These are phyloP conservation scores for Pleurotus tuber-regium DNA, from an alignment of 768 basidiomycete species.

Conservation along the genomic window DNA sequence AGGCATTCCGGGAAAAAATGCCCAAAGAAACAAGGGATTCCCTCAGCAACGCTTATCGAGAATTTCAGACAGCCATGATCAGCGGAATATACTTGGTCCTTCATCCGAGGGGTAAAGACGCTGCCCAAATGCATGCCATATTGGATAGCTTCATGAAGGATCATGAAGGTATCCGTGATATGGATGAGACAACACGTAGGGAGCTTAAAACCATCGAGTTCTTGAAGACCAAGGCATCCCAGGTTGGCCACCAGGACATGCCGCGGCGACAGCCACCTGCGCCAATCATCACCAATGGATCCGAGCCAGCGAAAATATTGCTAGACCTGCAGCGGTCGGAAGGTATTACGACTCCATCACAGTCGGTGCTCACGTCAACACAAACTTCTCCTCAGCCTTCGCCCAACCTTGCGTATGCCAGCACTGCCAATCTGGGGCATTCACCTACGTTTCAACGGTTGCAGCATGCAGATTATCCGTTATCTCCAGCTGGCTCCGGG, in stretches of 20 bases:
- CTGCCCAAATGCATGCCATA: constrained; percentile 72
- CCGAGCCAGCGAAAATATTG: constrained; percentile 47
- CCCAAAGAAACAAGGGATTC: constrained; percentile 66
- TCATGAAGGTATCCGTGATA: constrained; percentile 59
- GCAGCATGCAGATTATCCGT: constrained; percentile 45
- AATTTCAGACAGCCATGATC: constrained; percentile 89
- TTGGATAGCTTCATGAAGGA: constrained; percentile 76
- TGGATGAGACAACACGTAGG: constrained; percentile 79
- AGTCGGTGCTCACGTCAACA: constrained; percentile 12
- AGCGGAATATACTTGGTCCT: constrained; percentile 84
- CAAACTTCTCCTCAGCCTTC: constrained; percentile 28
- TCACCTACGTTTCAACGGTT: constrained; percentile 62
- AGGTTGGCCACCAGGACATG: constrained; percentile 37
- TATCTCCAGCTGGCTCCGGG: constrained; percentile 63
- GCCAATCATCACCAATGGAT: constrained; percentile 20
- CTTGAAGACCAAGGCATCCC: constrained; percentile 64
- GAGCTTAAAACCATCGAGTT: constrained; percentile 87
- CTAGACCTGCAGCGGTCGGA: constrained; percentile 44
- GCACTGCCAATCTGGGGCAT: constrained; percentile 29
- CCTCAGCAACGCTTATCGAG: constrained; percentile 78
- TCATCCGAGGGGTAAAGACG: constrained; percentile 70
- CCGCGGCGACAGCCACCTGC: background rate
- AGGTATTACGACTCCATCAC: constrained; percentile 16
- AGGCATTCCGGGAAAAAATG: constrained; percentile 59
- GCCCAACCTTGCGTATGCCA: constrained; percentile 19